Evolutionary conservation across 805 yeast species (phyloP).

Genomic region (Zygoascus flipseniorum): DNA sequence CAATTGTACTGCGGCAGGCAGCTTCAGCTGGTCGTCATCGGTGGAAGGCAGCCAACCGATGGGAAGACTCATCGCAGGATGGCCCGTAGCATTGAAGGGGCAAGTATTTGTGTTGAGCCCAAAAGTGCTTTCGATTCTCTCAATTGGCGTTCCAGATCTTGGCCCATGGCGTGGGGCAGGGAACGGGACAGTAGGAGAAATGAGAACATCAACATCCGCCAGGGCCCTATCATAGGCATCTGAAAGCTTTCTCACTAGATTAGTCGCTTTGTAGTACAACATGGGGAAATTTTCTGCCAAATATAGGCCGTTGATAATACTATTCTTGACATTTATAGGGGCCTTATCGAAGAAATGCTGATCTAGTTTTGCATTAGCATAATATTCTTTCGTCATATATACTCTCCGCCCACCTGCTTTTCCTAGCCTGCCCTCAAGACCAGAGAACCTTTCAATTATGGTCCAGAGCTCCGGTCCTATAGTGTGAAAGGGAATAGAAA

Average conservation of each 20-base stretch:
- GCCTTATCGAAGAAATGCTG: constrained; percentile 5
- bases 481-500: constrained; percentile 31
- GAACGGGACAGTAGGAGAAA: constrained; percentile 22
- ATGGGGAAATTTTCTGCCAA: constrained; percentile 29
- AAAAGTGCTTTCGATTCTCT: constrained; percentile 5
- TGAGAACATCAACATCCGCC: constrained; percentile 27
- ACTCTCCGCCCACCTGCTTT: constrained; percentile 9
- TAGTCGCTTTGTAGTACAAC: constrained; percentile 28
- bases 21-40: constrained; percentile 27
- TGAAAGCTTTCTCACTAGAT: constrained; percentile 27
- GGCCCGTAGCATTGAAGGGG: constrained; percentile 32
- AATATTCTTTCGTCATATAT: constrained; percentile 3
- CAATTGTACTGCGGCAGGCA: constrained; percentile 33
- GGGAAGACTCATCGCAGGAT: constrained; percentile 32
- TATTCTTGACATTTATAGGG: constrained; percentile 9
- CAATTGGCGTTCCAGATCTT: constrained; percentile 6
- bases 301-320: constrained; percentile 26
- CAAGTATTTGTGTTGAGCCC: constrained; percentile 33
- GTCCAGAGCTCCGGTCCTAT: constrained; percentile 34
- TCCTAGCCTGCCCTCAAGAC: constrained; percentile 8
- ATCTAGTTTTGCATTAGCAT: constrained; percentile 6
- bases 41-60: constrained; percentile 26
- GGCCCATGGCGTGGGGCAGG: constrained; percentile 8
- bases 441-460: constrained; percentile 16
- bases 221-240: constrained; percentile 28